Conservation (phyloP, 1,284 basidiomycete genomes). For the Phlebopus sp. region DNA sequence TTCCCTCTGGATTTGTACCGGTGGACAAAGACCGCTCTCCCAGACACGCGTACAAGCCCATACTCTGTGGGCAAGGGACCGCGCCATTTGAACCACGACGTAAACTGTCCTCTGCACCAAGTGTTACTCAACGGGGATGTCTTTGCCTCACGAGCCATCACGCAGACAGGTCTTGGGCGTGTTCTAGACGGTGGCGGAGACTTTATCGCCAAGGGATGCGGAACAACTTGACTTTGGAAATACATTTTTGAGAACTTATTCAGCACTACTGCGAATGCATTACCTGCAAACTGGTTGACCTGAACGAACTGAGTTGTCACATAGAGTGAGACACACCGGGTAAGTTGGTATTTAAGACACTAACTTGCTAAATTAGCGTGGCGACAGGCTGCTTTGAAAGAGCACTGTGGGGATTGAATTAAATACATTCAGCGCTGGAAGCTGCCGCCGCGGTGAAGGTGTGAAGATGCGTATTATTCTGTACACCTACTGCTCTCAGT, state of each 20-base stretch:
- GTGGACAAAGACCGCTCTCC: conserved; percentile 16
- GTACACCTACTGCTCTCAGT: conserved; percentile 28
- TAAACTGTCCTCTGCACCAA: background rate
- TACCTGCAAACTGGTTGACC: no score
- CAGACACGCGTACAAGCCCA: background rate
- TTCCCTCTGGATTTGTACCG: background rate
- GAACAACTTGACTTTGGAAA: background rate
- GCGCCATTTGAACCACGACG: conserved; percentile 20
- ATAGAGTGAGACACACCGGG: no score
- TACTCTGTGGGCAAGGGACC: conserved; percentile 11
- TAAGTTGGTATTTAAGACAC: no score
- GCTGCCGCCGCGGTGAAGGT: conserved; percentile 6
- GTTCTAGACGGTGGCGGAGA: background rate
- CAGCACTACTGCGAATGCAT: background rate
- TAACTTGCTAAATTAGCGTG: conserved; percentile 1
- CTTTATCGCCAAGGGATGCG: background rate
- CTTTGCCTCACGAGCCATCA: background rate
- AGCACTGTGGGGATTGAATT: background rate
- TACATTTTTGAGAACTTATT: background rate
- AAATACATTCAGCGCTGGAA: conserved; percentile 25
- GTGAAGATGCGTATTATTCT: background rate
- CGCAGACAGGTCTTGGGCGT: background rate
- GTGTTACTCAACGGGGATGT: background rate
- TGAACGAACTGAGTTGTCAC: no score
- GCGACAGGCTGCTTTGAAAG: no score